Evolutionary conservation across 2,329 filamentous ascomycete genomes (phyloP), one percentile per base, ranked within the genome.

Genomic region (Fusarium sp.): DNA sequence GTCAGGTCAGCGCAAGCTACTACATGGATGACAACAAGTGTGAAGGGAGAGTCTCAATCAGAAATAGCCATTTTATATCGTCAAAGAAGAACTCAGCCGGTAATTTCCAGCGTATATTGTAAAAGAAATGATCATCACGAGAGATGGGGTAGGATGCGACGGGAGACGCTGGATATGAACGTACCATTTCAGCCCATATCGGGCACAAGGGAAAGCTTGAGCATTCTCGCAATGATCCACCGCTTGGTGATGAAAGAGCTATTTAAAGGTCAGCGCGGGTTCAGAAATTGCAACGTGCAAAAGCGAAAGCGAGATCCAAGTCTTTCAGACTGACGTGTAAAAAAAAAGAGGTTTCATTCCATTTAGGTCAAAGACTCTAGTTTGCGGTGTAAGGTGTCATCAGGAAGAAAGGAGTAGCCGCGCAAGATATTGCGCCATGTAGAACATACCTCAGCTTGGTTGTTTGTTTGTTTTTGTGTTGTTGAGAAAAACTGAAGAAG

Each of bases 361-460:
- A 83, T 82, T 71, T 83, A 87, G 92, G 91, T 97, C 94, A 96
- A 96, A 97, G 94, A 97, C 94, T 97, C 94, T 97, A 97, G 93
- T 95, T 95, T 92, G 91, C 89, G 92, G 93, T 94, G 92, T 89
- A 88, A 86, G 83, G 85, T 94, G 91, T 95, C 94, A 96, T 96
- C 94, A 94, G 82, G 84, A 84, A 86, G 70, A 74, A 68, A 65
- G 69, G 57, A 32, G 50, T 47, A 30, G 71, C 57, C 62, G 68
- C 55, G 69, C 57, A 26, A 59, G 20, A 50, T 30, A 45, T 36
- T 73, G 74, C 61, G 55, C 32, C 45, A 62, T 47, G 26, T 60
- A n/a, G 32, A 60, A 66, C 77, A 68, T 79, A 80, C 80, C 77
- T 79, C 61, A 65, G 76, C 72, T 75, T 58, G 66, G 41, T 66